Base-by-base conservation (phyloP, 169 alveolate species). In the Eimeria praecox region DNA sequence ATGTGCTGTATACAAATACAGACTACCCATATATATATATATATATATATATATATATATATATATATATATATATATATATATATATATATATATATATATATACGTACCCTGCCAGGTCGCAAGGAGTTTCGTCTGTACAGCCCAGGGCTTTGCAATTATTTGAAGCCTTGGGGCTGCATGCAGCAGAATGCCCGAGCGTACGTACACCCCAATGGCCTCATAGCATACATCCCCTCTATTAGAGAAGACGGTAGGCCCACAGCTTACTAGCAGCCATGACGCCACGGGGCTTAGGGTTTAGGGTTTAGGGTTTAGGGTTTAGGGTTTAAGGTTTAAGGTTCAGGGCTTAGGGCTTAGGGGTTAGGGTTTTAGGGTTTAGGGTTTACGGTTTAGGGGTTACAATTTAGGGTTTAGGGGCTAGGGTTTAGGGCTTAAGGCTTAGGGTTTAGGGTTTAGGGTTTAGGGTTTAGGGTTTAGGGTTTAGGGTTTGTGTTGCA, bases 111-210 rank as follows among this genome's bases (percentile, higher is more conserved):
- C 5, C 12, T 27, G 30, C 6, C 54, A 83, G 91, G 91, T 6
- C 38, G 86, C 89, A 86, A 94, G 69, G 78, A 56, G 59, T 94
- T 86, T 44, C 77, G 94, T n/a, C 86, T 94, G 42, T 94, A 94
- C 85, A 92, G 95, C 56, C 95, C 95, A 33, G 82, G 87, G n/a
- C 78, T 59, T 10, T 56, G 71, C 46, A 52, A 38, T 8, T 54
- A 38, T 4, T 33, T 86, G 64, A 73, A 44, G 64, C 66, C 93
- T 18, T 38, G 18, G 30, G 93, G 93, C 64, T 59, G 38, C 64
- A 54, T 77, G 38, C 22, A n/a, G 82, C 20, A 38, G 6, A 0
- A 38, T 54, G 71, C 33, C 54, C 5, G 30, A n/a, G 44, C 75
- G 16, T 3, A 27, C 30, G 14, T 90, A 30, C 90, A 77, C 38